Conservation (phyloP, 352 stramenopile genomes). For the Phytophthora chlamydospora region DNA sequence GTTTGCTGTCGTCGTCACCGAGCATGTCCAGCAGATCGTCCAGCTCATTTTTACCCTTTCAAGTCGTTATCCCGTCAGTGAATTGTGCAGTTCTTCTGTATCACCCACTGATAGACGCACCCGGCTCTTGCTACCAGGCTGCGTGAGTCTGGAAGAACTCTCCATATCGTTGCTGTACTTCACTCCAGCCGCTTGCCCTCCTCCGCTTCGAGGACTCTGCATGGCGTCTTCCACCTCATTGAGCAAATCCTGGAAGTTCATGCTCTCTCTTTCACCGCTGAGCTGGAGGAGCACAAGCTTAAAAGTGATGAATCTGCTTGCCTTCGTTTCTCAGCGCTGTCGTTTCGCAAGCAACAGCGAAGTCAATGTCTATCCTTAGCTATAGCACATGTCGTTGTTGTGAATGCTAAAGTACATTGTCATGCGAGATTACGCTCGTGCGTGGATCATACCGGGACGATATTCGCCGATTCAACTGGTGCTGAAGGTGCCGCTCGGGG, state of each 20-base stretch:
- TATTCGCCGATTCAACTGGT: constrained; percentile 18
- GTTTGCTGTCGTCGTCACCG: constrained; percentile 44
- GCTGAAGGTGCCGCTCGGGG: constrained; percentile 6
- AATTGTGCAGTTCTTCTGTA: too few relatives aligned
- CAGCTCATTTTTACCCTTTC: constrained; percentile 56
- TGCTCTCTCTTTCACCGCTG: constrained; percentile 18
- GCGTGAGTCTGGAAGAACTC: constrained; percentile 12
- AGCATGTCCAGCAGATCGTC: constrained; percentile 80
- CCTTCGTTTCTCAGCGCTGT: constrained; percentile 21
- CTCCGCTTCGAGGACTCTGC: constrained; percentile 34
- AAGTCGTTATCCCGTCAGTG: too few relatives aligned
- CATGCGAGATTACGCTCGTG: constrained; percentile 20
- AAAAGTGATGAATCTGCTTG: neutral
- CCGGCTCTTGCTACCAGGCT: constrained; percentile 18
- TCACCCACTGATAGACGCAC: constrained; percentile 11
- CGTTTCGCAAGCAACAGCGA: constrained; percentile 9
- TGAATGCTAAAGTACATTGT: constrained; percentile 24
- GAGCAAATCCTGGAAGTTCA: constrained; percentile 79
- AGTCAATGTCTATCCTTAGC: constrained; percentile 30
- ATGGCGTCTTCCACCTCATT: constrained; percentile 77
- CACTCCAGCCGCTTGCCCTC: constrained; percentile 6
- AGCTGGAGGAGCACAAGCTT: neutral
- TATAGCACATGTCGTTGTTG: neutral
- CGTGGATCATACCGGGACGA: constrained; percentile 35
- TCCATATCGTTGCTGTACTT: constrained; percentile 16